Base-by-base conservation (phyloP, 495 filamentous ascomycete genomes). In the Astrothelium subdiscretum region DNA sequence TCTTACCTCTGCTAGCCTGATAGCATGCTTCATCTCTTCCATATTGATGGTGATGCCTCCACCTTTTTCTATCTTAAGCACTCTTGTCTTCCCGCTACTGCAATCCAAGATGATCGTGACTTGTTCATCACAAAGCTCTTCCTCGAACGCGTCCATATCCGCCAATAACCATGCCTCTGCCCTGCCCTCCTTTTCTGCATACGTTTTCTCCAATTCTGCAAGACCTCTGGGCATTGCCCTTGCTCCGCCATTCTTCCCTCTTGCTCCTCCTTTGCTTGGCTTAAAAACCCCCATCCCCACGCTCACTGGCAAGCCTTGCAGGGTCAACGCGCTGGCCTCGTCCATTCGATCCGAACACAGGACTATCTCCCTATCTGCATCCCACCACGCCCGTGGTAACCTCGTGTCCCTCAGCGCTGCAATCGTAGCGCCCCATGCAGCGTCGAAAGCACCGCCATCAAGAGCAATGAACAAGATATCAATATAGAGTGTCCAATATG, bases 401-500 rank as follows among this genome's bases (percentile, higher is more conserved):
- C 77, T 80, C 2, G 89, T 92, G 73, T 92, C 82, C 27, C 78
- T 78, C 59, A 98, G 74, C n/a, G 94, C 94, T 24, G 90, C 86
- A 38, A 96, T 65, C 3, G 96, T 80, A 13, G 90, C 85, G 0
- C 85, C 81, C 92, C 92, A 97, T 0, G 89, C 89, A 2, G 87
- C 87, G 65, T 97, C 92, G 67, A 97, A 91, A 15, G 89, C 82
- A 69, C 92, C 95, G 0, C 92, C 92, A 59, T 95, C 92, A 15
- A 95, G 82, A 0, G 90, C 92, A 60, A 97, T 85, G 71, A 95
- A 89, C 70, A 96, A 81, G 27, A 95, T 73, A 73, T 96, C 91
- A 63, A 98, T 91, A 68, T 96, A 96, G 2, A 98, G 83, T 11
- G 87, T 85, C 92, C 92, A 98, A 71, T 90, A 97, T 4, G 85